Percentiles rank a stretch among this genome's conserved stretches.
These are phyloP conservation scores for Phaeotremella fagi DNA, from an alignment of 768 basidiomycete genomes.

Conservation along the genomic window DNA sequence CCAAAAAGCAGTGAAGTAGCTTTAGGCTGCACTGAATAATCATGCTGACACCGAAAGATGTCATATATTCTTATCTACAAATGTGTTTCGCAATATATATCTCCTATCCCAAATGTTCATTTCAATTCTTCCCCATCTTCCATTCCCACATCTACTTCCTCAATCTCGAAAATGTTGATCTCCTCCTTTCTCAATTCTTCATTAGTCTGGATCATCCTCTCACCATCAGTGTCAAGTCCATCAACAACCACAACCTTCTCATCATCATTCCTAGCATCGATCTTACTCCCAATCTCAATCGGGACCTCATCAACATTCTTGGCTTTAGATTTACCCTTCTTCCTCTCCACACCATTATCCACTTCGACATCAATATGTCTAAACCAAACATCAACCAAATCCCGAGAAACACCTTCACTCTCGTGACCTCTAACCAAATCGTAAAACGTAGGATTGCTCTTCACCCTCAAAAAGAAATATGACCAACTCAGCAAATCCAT, in stretches of 20 bases:
- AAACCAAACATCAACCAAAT: conserved; percentile 57
- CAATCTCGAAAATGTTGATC: background rate
- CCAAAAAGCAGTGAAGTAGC: too few species aligned
- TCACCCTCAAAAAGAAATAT: conserved; percentile 66
- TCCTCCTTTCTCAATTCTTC: background rate
- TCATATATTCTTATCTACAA: too few species aligned
- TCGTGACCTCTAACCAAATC: conserved; percentile 52
- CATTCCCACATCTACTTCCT: conserved; percentile 7
- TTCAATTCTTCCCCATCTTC: conserved; percentile 17
- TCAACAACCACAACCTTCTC: too few species aligned
- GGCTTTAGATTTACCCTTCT: background rate
- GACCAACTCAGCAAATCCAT: conserved; percentile 77
- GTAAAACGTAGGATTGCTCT: conserved; percentile 81
- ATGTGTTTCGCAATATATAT: too few species aligned
- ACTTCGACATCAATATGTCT: background rate
- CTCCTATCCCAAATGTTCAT: too few species aligned
- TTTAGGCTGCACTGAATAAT: too few species aligned
- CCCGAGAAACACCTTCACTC: conserved; percentile 61
- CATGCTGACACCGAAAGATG: too few species aligned
- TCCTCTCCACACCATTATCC: background rate
- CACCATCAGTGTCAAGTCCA: too few species aligned
- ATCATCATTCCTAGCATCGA: background rate
- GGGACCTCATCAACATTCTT: background rate
- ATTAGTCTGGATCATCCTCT: background rate
- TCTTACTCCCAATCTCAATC: background rate